Percentiles rank a stretch among this genome's conserved stretches.
Conservation (phyloP, 169 alveolate species). For the Cryptosporidium tyzzeri region DNA sequence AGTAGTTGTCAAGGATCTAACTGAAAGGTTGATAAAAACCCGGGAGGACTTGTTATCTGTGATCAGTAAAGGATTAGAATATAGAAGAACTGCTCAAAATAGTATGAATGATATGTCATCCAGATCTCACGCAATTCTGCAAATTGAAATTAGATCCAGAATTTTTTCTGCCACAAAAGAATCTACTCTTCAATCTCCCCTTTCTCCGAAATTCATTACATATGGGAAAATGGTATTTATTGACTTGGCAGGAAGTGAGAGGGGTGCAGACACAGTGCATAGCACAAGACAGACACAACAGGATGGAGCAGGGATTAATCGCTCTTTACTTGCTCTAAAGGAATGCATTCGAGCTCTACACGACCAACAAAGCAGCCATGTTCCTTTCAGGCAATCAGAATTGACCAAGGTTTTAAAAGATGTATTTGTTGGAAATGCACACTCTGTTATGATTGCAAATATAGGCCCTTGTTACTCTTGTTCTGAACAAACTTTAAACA, state of each 20-base stretch:
- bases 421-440: constrained; percentile 95
- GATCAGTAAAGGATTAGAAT: constrained; percentile 89
- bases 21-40: constrained; percentile 87
- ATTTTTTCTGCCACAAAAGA: constrained; percentile 34
- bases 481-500: constrained; percentile 98
- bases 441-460: constrained; percentile 98
- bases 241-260: constrained; percentile 99
- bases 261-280: constrained; percentile 98
- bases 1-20: constrained; percentile 93
- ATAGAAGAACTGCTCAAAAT: constrained; percentile 95
- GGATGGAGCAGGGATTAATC: constrained; percentile 99
- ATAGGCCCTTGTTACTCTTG: constrained; percentile 96
- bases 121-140: constrained; percentile 98
- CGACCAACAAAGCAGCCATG: constrained; percentile 96
- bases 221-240: constrained; percentile 95
- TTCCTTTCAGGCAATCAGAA: constrained; percentile 98
- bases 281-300: constrained; percentile 93
- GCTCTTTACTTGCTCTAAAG: constrained; percentile 96
- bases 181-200: constrained; percentile 45
- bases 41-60: constrained; percentile 91
- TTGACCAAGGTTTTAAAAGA: constrained; percentile 95
- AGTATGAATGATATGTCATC: constrained; percentile 98
- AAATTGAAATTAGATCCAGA: constrained; percentile 83
- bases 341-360: constrained; percentile 99
- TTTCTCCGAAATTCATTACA: constrained; percentile 50